Evolutionary conservation across 768 basidiomycete species (phyloP).

Genomic region (Leccinellum luteum): DNA sequence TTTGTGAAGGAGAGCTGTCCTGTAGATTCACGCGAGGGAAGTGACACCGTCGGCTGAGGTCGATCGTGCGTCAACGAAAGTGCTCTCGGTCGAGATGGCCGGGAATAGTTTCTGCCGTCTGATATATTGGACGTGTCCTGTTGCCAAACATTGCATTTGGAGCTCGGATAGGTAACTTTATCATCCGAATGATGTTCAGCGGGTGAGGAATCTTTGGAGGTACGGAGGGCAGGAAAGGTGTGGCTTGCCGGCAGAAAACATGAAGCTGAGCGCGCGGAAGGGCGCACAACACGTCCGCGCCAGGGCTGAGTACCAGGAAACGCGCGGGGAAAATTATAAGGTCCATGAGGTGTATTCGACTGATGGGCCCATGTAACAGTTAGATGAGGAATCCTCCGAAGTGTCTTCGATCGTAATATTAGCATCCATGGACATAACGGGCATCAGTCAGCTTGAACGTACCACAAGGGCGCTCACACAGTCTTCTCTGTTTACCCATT

Average conservation of each 20-base stretch:
- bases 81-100: slow-evolving; percentile 27
- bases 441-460: slow-evolving; percentile 13
- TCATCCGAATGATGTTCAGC: neutral
- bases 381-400: slow-evolving; percentile 67
- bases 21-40: slow-evolving; percentile 28
- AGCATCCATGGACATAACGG: neutral
- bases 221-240: slow-evolving; percentile 12
- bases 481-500: slow-evolving; percentile 76
- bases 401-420: slow-evolving; percentile 44
- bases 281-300: slow-evolving; percentile 13
- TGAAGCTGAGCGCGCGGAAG: slow-evolving; percentile 10
- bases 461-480: slow-evolving; percentile 73
- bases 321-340: slow-evolving; percentile 10
- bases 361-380: slow-evolving; percentile 82
- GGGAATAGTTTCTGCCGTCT: slow-evolving; percentile 7
- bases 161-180: neutral
- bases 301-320: slow-evolving; percentile 13
- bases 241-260: slow-evolving; percentile 18
- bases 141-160: slow-evolving; percentile 16
- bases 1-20: slow-evolving; percentile 26
- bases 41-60: slow-evolving; percentile 14
- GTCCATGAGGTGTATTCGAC: slow-evolving; percentile 26
- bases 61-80: slow-evolving; percentile 28
- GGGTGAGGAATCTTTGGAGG: neutral
- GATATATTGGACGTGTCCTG: neutral